These are phyloP conservation scores for Boletus subcaerulescens DNA, from an alignment of 768 basidiomycete species.

Conservation along the genomic window DNA sequence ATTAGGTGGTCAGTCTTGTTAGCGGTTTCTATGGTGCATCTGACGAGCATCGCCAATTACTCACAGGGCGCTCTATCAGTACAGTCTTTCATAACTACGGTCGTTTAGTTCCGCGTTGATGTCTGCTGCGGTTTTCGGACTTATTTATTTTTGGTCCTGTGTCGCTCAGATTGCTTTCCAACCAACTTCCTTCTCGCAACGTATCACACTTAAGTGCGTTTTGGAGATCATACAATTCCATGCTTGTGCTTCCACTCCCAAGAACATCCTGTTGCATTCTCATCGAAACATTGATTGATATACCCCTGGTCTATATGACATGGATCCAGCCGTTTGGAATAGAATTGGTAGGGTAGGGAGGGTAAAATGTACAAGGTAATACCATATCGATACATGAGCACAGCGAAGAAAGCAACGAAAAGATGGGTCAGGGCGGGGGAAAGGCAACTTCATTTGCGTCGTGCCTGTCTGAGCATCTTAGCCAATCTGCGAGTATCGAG, in stretches of 20 bases:
- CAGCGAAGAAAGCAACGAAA: background rate
- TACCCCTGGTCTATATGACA: slow-evolving; percentile 8
- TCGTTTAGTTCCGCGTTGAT: slow-evolving; percentile 33
- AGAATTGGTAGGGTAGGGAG: background rate
- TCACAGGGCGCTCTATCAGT: slow-evolving; percentile 11
- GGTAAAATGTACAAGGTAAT: background rate
- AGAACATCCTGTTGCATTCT: slow-evolving; percentile 11
- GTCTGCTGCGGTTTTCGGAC: slow-evolving; percentile 19
- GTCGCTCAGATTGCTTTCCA: slow-evolving; percentile 10
- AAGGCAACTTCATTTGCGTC: background rate
- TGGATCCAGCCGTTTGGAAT: background rate
- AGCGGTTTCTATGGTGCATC: background rate
- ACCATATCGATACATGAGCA: slow-evolving; percentile 9
- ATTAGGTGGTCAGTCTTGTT: slow-evolving; percentile 13
- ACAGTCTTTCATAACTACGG: slow-evolving; percentile 28
- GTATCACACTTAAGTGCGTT: slow-evolving; percentile 3
- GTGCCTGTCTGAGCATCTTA: slow-evolving; percentile 7
- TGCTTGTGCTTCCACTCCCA: slow-evolving; percentile 5
- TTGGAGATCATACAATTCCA: slow-evolving; percentile 7
- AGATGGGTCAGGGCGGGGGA: background rate
- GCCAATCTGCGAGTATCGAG: slow-evolving; percentile 9
- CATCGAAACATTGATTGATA: slow-evolving; percentile 14
- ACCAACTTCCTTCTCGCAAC: background rate
- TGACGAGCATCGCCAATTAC: background rate
- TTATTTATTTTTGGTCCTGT: slow-evolving; percentile 20